Conservation (phyloP, 768 basidiomycete genomes). For the Russula vinacea region DNA sequence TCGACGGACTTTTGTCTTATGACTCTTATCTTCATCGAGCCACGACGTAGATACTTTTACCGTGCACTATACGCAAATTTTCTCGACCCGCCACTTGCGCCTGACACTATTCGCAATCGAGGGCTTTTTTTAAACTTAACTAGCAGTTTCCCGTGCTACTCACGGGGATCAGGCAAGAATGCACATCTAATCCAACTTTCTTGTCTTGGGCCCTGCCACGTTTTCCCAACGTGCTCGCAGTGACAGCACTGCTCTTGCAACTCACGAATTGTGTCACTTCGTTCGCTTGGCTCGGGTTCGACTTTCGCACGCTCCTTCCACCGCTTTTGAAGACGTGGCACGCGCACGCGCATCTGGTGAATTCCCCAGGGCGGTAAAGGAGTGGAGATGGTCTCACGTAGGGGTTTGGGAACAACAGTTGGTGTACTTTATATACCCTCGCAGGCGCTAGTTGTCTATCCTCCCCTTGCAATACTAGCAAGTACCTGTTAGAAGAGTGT, state of each 20-base stretch:
- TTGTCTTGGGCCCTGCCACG: constrained; percentile 63
- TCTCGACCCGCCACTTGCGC: no score
- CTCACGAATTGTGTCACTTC: constrained; percentile 90
- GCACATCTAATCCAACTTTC: no score
- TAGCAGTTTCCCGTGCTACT: no score
- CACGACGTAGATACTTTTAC: no score
- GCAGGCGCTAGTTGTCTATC: constrained; percentile 63
- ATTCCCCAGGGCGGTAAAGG: constrained; percentile 41
- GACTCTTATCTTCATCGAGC: no score
- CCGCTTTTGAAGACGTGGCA: constrained; percentile 68
- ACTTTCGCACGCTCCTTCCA: constrained; percentile 73
- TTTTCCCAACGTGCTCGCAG: constrained; percentile 50
- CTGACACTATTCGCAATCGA: no score
- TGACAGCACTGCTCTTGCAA: constrained; percentile 88
- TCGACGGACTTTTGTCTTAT: no score
- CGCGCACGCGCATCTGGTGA: constrained; percentile 52
- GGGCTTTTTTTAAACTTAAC: no score
- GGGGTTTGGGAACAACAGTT: constrained; percentile 25
- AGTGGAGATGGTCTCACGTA: constrained; percentile 20
- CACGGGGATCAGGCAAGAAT: no score
- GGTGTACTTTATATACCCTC: constrained; percentile 60
- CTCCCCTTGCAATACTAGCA: constrained; percentile 55
- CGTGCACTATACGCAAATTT: no score
- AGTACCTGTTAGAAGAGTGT: no score
- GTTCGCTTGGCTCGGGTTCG: constrained; percentile 84